Base-by-base conservation (phyloP, 352 stramenopile species). In the Globisporangium spiculum region DNA sequence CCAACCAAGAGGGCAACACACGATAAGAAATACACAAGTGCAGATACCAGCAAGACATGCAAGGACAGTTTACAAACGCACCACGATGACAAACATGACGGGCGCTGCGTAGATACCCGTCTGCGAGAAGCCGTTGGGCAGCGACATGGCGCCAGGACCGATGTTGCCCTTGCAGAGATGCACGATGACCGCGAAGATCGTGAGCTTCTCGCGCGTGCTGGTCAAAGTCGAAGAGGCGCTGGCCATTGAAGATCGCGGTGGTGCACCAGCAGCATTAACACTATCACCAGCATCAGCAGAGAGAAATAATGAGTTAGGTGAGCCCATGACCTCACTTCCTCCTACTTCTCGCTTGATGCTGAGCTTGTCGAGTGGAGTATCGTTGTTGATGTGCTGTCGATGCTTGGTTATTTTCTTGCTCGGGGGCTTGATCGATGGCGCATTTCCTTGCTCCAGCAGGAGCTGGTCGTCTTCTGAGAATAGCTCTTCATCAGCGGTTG, bases 91-190 rank as follows among this genome's bases (percentile, higher is more conserved):
- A 61, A 92, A 93, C 44, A 91, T 73, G 57, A 82, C 50, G 0
- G 84, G 83, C 4, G 81, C 84, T 0, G 78, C 81, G 63, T 85
- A 81, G 59, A 92, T 76, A 16, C 84, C 86, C 9, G 83, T 81
- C 73, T 90, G 88, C 63, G 86, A 91, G 70, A 92, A 94, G 6
- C 84, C 84, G 34, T 77, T 89, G 41, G 86, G 86, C 27, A 94
- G 75, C 52, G 86, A 92, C 81, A 94, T 92, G 59, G 86, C 84
- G 3, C 84, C 86, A 0, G 86, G 84, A 0, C 86, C 86, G 32
- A 94, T 90, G 68, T 92, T 92, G 20, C 86, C 86, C 67, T 94
- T 94, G 56, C 80, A 73, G 22, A 94, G 66, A 55, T 94, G 84
- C 63, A 94, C 76, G 22, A 92, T 70, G 20, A 88, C 81, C 0